These are phyloP conservation scores for Puccinia sorghi DNA, from an alignment of 1,284 basidiomycete genomes.

Conservation along the genomic window DNA sequence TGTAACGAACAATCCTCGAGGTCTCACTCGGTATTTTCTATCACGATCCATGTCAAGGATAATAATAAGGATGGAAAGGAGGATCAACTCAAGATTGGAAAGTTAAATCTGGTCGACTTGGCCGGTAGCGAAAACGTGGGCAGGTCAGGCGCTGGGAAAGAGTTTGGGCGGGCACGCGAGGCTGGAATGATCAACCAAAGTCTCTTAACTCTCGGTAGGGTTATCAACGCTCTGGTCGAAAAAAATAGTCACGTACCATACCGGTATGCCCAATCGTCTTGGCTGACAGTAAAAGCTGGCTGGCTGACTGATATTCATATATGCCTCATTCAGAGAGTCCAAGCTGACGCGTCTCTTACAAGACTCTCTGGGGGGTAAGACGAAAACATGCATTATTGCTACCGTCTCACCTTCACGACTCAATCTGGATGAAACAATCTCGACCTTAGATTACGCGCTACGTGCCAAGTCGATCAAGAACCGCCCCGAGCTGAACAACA, in stretches of 20 bases:
- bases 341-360: slow-evolving; percentile 96
- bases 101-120: slow-evolving; percentile 94
- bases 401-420: slow-evolving; percentile 87
- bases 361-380: slow-evolving; percentile 96
- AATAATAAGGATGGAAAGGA: slow-evolving; percentile 67
- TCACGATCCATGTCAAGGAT: slow-evolving; percentile 92
- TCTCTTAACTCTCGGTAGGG: slow-evolving; percentile 88
- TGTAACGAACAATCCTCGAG: slow-evolving; percentile 79
- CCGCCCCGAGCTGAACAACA: slow-evolving; percentile 90
- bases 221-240: slow-evolving; percentile 96
- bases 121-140: slow-evolving; percentile 98
- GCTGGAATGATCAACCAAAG: slow-evolving; percentile 99
- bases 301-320: slow-evolving; percentile 1
- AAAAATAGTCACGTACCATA: slow-evolving; percentile 87
- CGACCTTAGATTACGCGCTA: slow-evolving; percentile 94
- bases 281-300: neutral
- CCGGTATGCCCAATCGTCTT: slow-evolving; percentile 61
- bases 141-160: slow-evolving; percentile 75
- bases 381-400: slow-evolving; percentile 97
- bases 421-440: slow-evolving; percentile 95
- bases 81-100: slow-evolving; percentile 87
- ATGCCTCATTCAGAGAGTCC: slow-evolving; percentile 59
- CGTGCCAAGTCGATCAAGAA: slow-evolving; percentile 95
- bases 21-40: slow-evolving; percentile 96
- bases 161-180: slow-evolving; percentile 90